These are phyloP conservation scores for Lasiodiplodia hormozganensis DNA, from an alignment of 2,329 filamentous ascomycete genomes.

Conservation along the genomic window DNA sequence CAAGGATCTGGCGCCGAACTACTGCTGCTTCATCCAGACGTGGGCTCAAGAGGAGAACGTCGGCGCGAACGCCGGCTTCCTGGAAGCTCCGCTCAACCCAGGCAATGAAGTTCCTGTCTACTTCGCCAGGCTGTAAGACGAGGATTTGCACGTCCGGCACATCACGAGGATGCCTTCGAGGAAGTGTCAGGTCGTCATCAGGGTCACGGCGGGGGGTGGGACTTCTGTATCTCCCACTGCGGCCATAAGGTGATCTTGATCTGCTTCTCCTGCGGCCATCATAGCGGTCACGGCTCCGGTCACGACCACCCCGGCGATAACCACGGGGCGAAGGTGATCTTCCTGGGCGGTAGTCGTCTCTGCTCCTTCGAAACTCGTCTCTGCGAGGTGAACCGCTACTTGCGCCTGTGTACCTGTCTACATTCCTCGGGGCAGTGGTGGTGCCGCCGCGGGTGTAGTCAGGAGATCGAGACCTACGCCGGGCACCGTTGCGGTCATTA, in stretches of 20 bases:
- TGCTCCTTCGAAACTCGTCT: slow-evolving; percentile 59
- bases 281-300: slow-evolving; percentile 56
- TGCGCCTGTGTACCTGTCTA: slow-evolving; percentile 45
- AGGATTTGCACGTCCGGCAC: slow-evolving; percentile 92
- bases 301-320: slow-evolving; percentile 39
- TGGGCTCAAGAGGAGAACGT: slow-evolving; percentile 80
- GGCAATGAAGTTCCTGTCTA: slow-evolving; percentile 69
- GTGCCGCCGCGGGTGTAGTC: slow-evolving; percentile 60
- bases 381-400: slow-evolving; percentile 50
- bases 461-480: slow-evolving; percentile 68
- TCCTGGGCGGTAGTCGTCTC: slow-evolving; percentile 66
- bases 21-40: slow-evolving; percentile 78
- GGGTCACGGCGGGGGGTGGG: slow-evolving; percentile 67
- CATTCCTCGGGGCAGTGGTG: slow-evolving; percentile 51
- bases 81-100: slow-evolving; percentile 83
- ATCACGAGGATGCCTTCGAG: slow-evolving; percentile 73
- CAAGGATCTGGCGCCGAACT: slow-evolving; percentile 83
- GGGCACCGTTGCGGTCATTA: slow-evolving; percentile 44
- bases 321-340: slow-evolving; percentile 55
- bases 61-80: slow-evolving; percentile 73
- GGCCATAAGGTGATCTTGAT: slow-evolving; percentile 71
- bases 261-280: slow-evolving; percentile 62
- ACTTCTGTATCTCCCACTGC: slow-evolving; percentile 71
- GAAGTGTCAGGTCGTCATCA: slow-evolving; percentile 72
- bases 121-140: slow-evolving; percentile 72